phyloP scores from a whole-genome alignment of 2,329 filamentous ascomycete genomes.

The Raffaelea ambrosiae region DNA sequence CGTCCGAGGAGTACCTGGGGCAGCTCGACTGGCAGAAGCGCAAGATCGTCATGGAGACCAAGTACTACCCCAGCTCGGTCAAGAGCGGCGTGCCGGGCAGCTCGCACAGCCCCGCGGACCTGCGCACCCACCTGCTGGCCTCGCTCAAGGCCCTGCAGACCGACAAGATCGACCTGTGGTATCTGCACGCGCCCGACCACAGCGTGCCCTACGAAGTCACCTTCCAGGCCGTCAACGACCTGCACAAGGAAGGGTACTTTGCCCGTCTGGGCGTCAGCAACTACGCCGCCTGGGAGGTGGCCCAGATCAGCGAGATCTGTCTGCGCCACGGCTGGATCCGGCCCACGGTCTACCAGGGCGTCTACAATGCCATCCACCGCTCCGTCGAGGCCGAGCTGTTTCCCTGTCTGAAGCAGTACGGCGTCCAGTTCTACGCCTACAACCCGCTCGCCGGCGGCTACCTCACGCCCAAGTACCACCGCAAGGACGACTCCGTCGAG shows the following conservation, averaged over 20 bases:
- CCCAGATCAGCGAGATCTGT: constrained; percentile 31
- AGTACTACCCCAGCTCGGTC: constrained; percentile 6
- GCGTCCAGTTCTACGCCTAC: constrained; percentile 21
- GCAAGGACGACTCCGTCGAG: constrained; percentile 1
- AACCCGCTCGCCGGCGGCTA: constrained; percentile 14
- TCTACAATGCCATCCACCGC: constrained; percentile 32
- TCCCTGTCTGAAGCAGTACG: constrained; percentile 32
- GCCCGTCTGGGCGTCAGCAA: constrained; percentile 37
- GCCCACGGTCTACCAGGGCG: constrained; percentile 35
- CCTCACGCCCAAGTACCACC: constrained; percentile 24
- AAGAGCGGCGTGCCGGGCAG: constrained; percentile 7
- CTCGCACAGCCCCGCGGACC: constrained; percentile 13
- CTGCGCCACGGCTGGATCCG: constrained; percentile 29
- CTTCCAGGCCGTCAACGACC: constrained; percentile 33
- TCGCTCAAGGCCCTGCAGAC: constrained; percentile 15
- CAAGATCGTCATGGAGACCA: constrained; percentile 18
- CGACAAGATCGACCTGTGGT: constrained; percentile 17
- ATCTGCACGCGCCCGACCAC: constrained; percentile 47
- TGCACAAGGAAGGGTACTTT: constrained; percentile 43
- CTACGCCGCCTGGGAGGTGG: constrained; percentile 29
- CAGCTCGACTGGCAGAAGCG: constrained; percentile 26
- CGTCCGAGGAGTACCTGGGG: constrained; percentile 48
- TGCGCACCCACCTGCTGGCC: constrained; percentile 11
- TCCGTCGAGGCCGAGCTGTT: constrained; percentile 30
- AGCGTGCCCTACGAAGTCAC: constrained; percentile 46